phyloP scores from a whole-genome alignment of 2,329 filamentous ascomycete species.

The Drechslera avenae region DNA sequence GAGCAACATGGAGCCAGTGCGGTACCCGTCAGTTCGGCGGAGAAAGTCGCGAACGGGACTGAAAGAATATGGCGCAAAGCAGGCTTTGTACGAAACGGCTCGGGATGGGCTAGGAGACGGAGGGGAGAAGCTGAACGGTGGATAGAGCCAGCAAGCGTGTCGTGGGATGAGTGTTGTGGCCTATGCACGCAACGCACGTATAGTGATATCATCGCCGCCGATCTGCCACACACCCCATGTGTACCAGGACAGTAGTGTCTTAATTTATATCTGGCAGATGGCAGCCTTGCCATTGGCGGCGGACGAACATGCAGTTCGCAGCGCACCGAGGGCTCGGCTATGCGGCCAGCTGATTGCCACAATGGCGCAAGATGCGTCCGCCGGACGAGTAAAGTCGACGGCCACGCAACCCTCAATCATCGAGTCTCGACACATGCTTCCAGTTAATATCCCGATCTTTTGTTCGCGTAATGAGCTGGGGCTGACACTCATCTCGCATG shows the following conservation, averaged over 20 bases:
- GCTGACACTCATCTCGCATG: slow-evolving; percentile 19
- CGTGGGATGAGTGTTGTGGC: background rate
- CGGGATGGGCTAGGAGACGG: slow-evolving; percentile 18
- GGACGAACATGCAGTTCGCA: slow-evolving; percentile 15
- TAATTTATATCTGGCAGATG: background rate
- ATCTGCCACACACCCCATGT: background rate
- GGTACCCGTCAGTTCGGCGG: slow-evolving; percentile 30
- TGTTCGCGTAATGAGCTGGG: slow-evolving; percentile 5
- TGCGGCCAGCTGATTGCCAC: slow-evolving; percentile 2
- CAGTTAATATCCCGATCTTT: background rate
- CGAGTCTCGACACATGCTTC: background rate
- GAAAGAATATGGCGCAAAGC: slow-evolving; percentile 32
- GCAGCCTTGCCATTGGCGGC: background rate
- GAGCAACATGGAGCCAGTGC: slow-evolving; percentile 18
- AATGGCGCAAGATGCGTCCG: slow-evolving; percentile 1
- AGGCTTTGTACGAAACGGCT: slow-evolving; percentile 28
- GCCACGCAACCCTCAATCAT: slow-evolving; percentile 2
- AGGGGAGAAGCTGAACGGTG: background rate
- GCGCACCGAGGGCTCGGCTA: slow-evolving; percentile 1
- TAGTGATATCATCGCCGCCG: background rate
- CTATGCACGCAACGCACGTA: background rate
- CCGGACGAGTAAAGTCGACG: background rate
- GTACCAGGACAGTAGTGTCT: background rate
- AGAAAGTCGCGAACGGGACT: slow-evolving; percentile 32
- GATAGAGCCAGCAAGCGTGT: background rate